phyloP scores from a whole-genome alignment of 2,329 filamentous ascomycete species.

The Boeremia exigua region DNA sequence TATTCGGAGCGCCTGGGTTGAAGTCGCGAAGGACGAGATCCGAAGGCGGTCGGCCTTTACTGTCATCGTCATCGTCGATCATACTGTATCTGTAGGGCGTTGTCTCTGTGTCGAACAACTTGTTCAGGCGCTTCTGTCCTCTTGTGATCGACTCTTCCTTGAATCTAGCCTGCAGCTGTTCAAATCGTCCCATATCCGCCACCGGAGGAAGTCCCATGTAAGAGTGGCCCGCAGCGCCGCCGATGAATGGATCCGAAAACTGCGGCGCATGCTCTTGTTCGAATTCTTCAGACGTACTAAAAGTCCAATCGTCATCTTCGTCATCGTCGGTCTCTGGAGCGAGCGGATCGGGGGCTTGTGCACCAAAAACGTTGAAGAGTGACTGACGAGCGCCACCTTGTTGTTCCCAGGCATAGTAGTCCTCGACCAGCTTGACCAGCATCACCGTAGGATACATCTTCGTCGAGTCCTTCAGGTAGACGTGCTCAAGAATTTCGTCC shows the following conservation, averaged over 20 bases:
- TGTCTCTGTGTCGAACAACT: slow-evolving; percentile 62
- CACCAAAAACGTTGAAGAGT: slow-evolving; percentile 66
- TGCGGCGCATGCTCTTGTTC: slow-evolving; percentile 53
- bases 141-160: slow-evolving; percentile 64
- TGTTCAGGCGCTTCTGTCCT: slow-evolving; percentile 62
- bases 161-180: slow-evolving; percentile 56
- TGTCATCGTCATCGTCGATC: slow-evolving; percentile 52
- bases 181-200: slow-evolving; percentile 40
- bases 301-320: slow-evolving; percentile 66
- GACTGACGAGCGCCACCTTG: slow-evolving; percentile 73
- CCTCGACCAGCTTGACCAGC: slow-evolving; percentile 70
- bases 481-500: slow-evolving; percentile 71
- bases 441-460: slow-evolving; percentile 68
- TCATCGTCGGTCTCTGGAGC: slow-evolving; percentile 50
- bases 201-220: slow-evolving; percentile 48
- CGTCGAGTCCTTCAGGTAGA: slow-evolving; percentile 69
- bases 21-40: slow-evolving; percentile 61
- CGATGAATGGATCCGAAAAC: slow-evolving; percentile 54
- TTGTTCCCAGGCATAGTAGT: slow-evolving; percentile 77
- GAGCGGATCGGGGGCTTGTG: slow-evolving; percentile 61
- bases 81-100: slow-evolving; percentile 65
- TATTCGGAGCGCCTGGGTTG: slow-evolving; percentile 50
- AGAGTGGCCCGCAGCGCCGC: slow-evolving; percentile 27
- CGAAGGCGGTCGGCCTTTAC: slow-evolving; percentile 55
- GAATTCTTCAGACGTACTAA: slow-evolving; percentile 68